Evolutionary conservation across 2,329 filamentous ascomycete species (phyloP).

Genomic region (Bimuria novae-zelandiae): DNA sequence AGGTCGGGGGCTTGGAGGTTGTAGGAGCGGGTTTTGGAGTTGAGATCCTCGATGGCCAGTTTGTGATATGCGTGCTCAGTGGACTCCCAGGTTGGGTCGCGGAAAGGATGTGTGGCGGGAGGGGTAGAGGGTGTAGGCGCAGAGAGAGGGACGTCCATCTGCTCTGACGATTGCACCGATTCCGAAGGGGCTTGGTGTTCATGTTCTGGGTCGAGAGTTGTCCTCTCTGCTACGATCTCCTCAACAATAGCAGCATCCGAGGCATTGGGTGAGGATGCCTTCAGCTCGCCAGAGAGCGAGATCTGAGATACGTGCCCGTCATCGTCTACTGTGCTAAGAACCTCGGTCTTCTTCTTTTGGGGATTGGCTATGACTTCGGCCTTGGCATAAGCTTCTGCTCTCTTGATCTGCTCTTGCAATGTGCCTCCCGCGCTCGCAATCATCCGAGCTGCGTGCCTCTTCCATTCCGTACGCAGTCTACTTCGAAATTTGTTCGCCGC

Average conservation of each 20-base stretch:
- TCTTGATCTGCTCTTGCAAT: conserved; percentile 71
- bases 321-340: conserved; percentile 49
- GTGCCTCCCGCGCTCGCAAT: conserved; percentile 79
- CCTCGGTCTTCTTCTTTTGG: conserved; percentile 49
- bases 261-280: conserved; percentile 24
- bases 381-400: conserved; percentile 73
- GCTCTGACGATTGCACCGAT: conserved; percentile 13
- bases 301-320: conserved; percentile 56
- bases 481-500: conserved; percentile 72
- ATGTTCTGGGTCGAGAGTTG: conserved; percentile 15
- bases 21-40: conserved; percentile 80
- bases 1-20: conserved; percentile 93
- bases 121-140: conserved; percentile 44
- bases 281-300: conserved; percentile 51
- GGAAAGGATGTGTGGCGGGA: conserved; percentile 63
- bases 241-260: conserved; percentile 27
- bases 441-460: conserved; percentile 75
- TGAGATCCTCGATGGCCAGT: conserved; percentile 77
- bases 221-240: conserved; percentile 32
- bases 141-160: conserved; percentile 18
- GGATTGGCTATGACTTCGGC: conserved; percentile 74
- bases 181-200: neutral
- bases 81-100: conserved; percentile 76
- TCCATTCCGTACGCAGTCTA: conserved; percentile 82
- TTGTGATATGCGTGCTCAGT: conserved; percentile 76